Evolutionary conservation across 768 basidiomycete species (phyloP), one percentile per base, ranked within the genome.

Genomic region (Leccinum variicolor): DNA sequence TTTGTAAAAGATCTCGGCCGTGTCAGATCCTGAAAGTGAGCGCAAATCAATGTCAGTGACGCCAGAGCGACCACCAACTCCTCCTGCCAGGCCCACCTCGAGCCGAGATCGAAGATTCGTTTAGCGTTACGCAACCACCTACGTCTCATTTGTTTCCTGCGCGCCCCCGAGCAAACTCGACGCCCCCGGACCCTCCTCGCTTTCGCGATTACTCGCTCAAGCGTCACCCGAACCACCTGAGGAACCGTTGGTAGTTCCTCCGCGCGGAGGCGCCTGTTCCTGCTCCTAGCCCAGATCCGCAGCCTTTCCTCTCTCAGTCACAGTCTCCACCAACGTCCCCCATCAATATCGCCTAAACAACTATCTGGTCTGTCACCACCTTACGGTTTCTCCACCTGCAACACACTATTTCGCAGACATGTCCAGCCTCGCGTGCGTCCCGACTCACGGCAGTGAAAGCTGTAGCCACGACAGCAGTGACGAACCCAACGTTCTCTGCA

Each of bases 201-300:
- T 93, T 59, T 92, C 90, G 15, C 83, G 89, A 26, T 75, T 93
- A 4, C 76, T 92, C 23, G 90, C 90, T 0, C 90, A 92, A 64
- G 91, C 90, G 4, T 73, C 78, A n/a, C 67, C 77, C 26, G 71
- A 71, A 25, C 47, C 52, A 15, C n/a, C 54, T 41, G 82, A 86
- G 64, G 63, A 63, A 19, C 39, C 67, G 13, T 55, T 69, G 2
- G 72, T 70, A 33, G 43, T 66, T 60, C 57, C 67, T 47, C 69
- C 73, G 1, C 66, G 62, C 61, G 51, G 67, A 67, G 56, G 66
- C 28, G 28, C 28, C 28, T 28, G 76, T 74, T 3, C 74, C 74
- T 11, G 45, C 36, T 14, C 54, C 55, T 23, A 48, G 3, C 5
- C 13, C 50, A 31, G 52, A 56, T 5, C 58, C 25, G 2, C 25